Evolutionary conservation across 768 basidiomycete genomes (phyloP), one percentile per base, ranked within the genome.

Genomic region (Glaciozyma antarctica): DNA sequence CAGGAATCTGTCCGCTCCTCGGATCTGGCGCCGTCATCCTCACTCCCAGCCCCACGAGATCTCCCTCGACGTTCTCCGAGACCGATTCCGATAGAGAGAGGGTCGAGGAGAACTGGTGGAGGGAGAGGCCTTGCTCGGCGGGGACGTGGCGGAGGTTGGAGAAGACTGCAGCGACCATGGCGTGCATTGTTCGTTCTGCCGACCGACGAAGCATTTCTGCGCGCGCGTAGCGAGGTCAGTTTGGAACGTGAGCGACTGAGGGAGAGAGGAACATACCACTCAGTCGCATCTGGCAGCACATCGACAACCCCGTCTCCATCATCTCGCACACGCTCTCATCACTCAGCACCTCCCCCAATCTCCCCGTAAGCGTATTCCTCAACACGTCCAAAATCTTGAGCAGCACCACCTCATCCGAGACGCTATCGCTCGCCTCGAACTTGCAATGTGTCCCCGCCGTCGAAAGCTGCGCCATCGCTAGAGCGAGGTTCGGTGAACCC

Each of bases 261-360:
- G 2, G 19, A 15, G 12, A 52, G 5, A 47, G 47, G n/a, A n/a
- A 80, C 88, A 67, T 71, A 94, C 92, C 92, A 73, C 88, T 89
- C n/a, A 97, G 80, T 61, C 95, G 82, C 84, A 95, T 93, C 75
- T 97, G 88, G 76, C 94, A 97, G 70, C 92, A 91, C 58, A 94
- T 97, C 16, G 92, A 94, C 71, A 99, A 77, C 7, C 97, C 94
- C 1, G 93, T 94, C 77, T 99, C 95, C 71, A 99, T 79, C 87
- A 99, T 92, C 78, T 97, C 95, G 75, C 95, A 99, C 21, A 98
- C 86, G 75, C 92, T 90, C 60, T 95, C 83, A 73, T 99, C 94
- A 32, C 88, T 90, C 44, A 98, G 81, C 15, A 81, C 79, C n/a
- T 78, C 75, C 1, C 88, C 87, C 34, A 89, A 84, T 17, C 66